Evolutionary conservation across 768 basidiomycete species (phyloP), one percentile per base, ranked within the genome.

Genomic region (Imleria badia): DNA sequence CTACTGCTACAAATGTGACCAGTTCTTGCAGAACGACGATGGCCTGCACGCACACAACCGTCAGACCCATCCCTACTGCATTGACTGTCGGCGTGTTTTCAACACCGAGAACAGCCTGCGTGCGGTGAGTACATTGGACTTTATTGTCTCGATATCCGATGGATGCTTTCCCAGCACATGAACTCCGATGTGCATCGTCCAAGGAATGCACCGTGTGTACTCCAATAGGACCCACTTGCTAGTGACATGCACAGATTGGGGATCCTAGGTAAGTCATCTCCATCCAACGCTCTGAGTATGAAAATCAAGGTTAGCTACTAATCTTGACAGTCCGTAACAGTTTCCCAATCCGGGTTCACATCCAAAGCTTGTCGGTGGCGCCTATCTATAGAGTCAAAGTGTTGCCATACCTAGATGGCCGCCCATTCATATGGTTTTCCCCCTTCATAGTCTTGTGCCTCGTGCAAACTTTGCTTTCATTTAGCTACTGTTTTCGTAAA

Each of bases 171-270:
- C n/a, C 46, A 76, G 69, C 87, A 89, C 64, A 65, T 81, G 51
- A 76, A 76, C 17, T 87, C 87, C 1, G 73, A 78, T 29, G 41
- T 68, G 10, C 87, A 88, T 64, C 67, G 66, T 8, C 67, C 75
- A 4, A 52, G 56, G 70, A n/a, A n/a, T n/a, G n/a, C n/a, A n/a
- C n/a, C n/a, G n/a, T n/a, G n/a, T n/a, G n/a, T n/a, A n/a, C n/a
- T n/a, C n/a, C n/a, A n/a, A n/a, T n/a, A n/a, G n/a, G n/a, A n/a
- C n/a, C n/a, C n/a, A n/a, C n/a, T n/a, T n/a, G n/a, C n/a, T n/a
- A n/a, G n/a, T 26, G 26, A 26, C 26, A 26, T 26, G 26, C 26
- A 26, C 26, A 26, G 26, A 26, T 26, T 26, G 26, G 6, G 26
- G 26, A 26, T 26, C 26, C 26, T 26, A 26, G 26, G 26, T 26